These are phyloP conservation scores for Agrocybe pediades DNA, from an alignment of 768 basidiomycete genomes.

Conservation along the genomic window DNA sequence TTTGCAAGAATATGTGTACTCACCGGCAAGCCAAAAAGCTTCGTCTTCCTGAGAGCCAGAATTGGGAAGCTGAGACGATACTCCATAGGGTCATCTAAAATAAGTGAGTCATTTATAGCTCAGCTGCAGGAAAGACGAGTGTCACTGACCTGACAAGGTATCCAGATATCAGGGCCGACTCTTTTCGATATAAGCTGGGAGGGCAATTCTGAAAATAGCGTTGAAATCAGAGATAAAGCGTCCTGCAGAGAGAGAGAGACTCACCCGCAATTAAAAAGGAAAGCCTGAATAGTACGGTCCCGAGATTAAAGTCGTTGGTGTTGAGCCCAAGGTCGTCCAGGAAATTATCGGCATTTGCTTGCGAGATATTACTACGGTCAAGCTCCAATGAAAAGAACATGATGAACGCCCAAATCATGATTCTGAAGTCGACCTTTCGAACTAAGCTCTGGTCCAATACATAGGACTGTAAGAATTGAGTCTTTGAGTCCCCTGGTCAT, in stretches of 20 bases:
- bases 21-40: constrained; percentile 50
- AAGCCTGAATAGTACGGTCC: constrained; percentile 57
- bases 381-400: constrained; percentile 37
- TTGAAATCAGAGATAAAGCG: background rate
- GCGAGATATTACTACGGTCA: constrained; percentile 60
- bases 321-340: constrained; percentile 57
- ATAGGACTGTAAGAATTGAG: background rate
- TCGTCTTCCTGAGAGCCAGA: constrained; percentile 51
- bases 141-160: constrained; percentile 21
- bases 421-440: constrained; percentile 57
- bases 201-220: background rate
- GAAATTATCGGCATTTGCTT: constrained; percentile 72
- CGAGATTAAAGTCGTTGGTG: constrained; percentile 62
- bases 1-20: constrained; percentile 26
- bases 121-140: background rate
- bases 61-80: constrained; percentile 53
- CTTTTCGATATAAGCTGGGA: background rate
- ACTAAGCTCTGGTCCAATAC: constrained; percentile 38
- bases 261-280: constrained; percentile 48
- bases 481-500: background rate
- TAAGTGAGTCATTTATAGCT: background rate
- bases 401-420: constrained; percentile 53
- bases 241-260: too few relatives aligned
- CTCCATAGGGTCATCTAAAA: constrained; percentile 53
- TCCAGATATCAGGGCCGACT: constrained; percentile 2